phyloP scores from a whole-genome alignment of 345 rosid genomes.

The Turritis glabra region DNA sequence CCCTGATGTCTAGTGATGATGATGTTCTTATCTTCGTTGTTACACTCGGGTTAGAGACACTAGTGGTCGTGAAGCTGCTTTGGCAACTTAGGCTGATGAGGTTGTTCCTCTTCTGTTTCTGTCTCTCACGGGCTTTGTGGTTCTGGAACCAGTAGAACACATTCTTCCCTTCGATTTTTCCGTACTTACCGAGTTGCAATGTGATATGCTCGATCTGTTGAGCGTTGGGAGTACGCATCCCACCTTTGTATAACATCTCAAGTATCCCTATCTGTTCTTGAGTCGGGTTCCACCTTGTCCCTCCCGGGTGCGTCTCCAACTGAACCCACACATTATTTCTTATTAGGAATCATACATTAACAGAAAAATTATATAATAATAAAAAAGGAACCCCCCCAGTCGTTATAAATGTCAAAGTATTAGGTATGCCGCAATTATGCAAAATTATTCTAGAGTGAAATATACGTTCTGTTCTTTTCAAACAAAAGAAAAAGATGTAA shows the following conservation, averaged over 20 bases:
- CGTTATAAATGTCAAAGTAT: not conserved
- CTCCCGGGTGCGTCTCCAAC: conserved; percentile 95
- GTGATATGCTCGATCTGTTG: conserved; percentile 95
- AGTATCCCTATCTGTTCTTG: conserved; percentile 95
- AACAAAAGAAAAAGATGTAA: not conserved
- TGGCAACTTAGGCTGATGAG: conserved; percentile 51
- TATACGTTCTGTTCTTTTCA: not conserved
- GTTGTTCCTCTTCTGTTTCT: conserved; percentile 84
- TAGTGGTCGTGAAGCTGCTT: conserved; percentile 40
- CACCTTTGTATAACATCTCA: conserved; percentile 84
- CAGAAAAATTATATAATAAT: not conserved
- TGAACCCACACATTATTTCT: conserved; percentile 28
- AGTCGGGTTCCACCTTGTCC: conserved; percentile 98
- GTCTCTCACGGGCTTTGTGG: conserved; percentile 98
- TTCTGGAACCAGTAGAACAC: conserved; percentile 99
- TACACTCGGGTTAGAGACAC: conserved; percentile 28
- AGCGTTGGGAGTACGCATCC: conserved; percentile 93
- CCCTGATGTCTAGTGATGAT: conserved; percentile 52
- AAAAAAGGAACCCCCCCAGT: not conserved
- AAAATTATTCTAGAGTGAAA: not conserved
- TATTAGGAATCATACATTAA: not conserved
- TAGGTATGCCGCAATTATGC: not conserved
- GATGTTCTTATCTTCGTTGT: conserved; percentile 31
- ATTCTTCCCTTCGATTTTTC: conserved; percentile 96
- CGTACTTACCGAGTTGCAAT: conserved; percentile 69